Percentiles rank a stretch among this genome's conserved stretches.
phyloP scores from a whole-genome alignment of 2,329 filamentous ascomycete genomes.

The Ambrosiella xylebori region DNA sequence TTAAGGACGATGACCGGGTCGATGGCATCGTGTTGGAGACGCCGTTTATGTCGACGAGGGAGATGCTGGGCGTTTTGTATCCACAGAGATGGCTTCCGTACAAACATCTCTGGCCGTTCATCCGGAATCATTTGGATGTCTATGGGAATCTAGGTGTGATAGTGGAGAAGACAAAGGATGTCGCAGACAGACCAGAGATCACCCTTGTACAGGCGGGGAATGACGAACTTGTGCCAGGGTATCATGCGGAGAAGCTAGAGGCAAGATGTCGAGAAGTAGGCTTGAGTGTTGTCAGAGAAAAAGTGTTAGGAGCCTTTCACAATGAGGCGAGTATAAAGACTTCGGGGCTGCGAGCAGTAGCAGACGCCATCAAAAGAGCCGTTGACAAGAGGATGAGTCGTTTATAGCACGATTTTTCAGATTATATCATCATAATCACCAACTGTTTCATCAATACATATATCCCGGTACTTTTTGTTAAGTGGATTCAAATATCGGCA shows the following conservation, averaged over 20 bases:
- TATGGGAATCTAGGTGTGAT: slow-evolving; percentile 28
- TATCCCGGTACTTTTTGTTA: background rate
- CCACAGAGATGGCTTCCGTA: slow-evolving; percentile 70
- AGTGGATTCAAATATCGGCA: background rate
- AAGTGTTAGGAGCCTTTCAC: slow-evolving; percentile 34
- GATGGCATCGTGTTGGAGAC: slow-evolving; percentile 51
- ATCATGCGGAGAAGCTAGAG: slow-evolving; percentile 30
- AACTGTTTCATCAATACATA: background rate
- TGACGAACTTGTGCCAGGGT: slow-evolving; percentile 40
- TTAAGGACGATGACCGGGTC: background rate
- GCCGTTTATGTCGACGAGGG: slow-evolving; percentile 52
- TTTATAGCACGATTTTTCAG: no score
- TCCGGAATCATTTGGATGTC: slow-evolving; percentile 45
- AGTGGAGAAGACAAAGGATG: slow-evolving; percentile 19
- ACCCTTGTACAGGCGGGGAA: slow-evolving; percentile 38
- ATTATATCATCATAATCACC: background rate
- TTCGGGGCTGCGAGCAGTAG: slow-evolving; percentile 26
- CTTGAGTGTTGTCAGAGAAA: slow-evolving; percentile 27
- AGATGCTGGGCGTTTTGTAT: slow-evolving; percentile 56
- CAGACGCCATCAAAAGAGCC: background rate
- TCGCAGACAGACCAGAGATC: slow-evolving; percentile 20
- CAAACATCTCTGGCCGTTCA: slow-evolving; percentile 54
- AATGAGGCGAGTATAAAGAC: slow-evolving; percentile 32
- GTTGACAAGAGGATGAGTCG: background rate
- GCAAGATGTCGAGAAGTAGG: slow-evolving; percentile 30